Conservation (phyloP, 306 rosid genomes). For the Cucurbita maxima region DNA sequence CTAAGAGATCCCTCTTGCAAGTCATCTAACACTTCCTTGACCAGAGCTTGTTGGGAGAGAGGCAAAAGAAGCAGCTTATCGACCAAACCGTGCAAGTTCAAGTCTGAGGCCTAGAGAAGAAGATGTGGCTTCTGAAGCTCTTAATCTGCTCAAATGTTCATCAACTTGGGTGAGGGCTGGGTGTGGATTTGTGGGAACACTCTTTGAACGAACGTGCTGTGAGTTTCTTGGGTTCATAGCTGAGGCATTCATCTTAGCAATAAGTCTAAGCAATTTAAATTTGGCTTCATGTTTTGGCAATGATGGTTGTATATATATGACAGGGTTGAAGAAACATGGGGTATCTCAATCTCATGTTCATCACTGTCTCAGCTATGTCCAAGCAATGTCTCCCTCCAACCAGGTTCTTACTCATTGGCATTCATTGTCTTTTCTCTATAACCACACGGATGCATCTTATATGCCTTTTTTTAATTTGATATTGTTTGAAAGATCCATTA, state of each 20-base stretch:
- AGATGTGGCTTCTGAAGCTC: not conserved
- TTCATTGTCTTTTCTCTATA: not conserved
- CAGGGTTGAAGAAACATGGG: slow-evolving; percentile 8
- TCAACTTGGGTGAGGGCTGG: slow-evolving; percentile 6
- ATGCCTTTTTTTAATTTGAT: not conserved
- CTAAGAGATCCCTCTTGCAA: slow-evolving; percentile 11
- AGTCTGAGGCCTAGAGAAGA: slow-evolving; percentile 4
- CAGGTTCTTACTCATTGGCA: not conserved
- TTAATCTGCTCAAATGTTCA: slow-evolving; percentile 10
- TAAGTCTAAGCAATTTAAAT: not conserved
- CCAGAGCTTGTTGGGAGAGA: slow-evolving; percentile 7
- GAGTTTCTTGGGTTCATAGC: not conserved
- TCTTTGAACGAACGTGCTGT: slow-evolving; percentile 8
- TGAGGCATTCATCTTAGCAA: not conserved
- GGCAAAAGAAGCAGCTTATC: slow-evolving; percentile 11
- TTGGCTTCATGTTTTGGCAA: not conserved
- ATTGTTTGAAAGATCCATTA: not conserved
- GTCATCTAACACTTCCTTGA: not conserved
- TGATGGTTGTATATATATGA: not conserved
- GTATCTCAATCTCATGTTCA: slow-evolving; percentile 15
- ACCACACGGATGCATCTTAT: not conserved
- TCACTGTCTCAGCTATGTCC: slow-evolving; percentile 5
- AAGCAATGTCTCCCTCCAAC: slow-evolving; percentile 5
- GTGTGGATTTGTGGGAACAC: slow-evolving; percentile 13
- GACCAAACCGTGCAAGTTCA: slow-evolving; percentile 4